Percentiles rank a stretch among this genome's conserved stretches.
Evolutionary conservation across 768 basidiomycete species (phyloP).

Genomic region (Dioszegia aurantiaca): DNA sequence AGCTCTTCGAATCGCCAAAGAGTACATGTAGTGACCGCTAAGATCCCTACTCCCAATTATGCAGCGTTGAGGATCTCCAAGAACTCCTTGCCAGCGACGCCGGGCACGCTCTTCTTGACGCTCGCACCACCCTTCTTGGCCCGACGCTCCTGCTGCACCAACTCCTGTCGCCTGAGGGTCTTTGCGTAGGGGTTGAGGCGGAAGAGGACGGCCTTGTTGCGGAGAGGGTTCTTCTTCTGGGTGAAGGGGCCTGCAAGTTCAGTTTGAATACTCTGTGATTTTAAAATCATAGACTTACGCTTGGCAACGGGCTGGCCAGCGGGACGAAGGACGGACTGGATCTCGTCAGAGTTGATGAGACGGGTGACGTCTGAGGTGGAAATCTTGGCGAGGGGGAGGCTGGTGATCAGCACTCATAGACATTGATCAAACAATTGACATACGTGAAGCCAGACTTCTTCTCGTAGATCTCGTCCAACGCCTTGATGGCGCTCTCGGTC

Average conservation of each 20-base stretch:
- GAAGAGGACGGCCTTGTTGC: conserved; percentile 92
- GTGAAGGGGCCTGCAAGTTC: conserved; percentile 66
- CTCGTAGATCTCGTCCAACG: conserved; percentile 92
- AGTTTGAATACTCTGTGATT: background rate
- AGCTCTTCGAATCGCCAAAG: background rate
- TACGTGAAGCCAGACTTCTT: conserved; percentile 58
- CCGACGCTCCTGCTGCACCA: conserved; percentile 54
- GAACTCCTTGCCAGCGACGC: conserved; percentile 73
- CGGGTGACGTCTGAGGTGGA: conserved; percentile 94
- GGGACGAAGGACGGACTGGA: conserved; percentile 92
- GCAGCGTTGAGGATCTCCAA: conserved; percentile 78
- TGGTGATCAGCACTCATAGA: conserved; percentile 41
- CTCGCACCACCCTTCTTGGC: conserved; percentile 35
- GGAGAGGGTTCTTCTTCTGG: conserved; percentile 97
- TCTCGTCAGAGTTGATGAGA: conserved; percentile 96
- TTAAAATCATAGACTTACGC: conserved; percentile 55
- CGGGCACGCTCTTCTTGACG: conserved; percentile 63
- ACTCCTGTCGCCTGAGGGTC: conserved; percentile 81
- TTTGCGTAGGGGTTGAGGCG: conserved; percentile 98
- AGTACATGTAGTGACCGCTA: conserved; percentile 9
- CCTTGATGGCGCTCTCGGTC: conserved; percentile 89
- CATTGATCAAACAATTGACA: conserved; percentile 12
- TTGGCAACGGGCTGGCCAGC: conserved; percentile 80
- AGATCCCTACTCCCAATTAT: conserved; percentile 54
- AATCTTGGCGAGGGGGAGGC: conserved; percentile 94